Base-by-base conservation (phyloP, 2,329 filamentous ascomycete species). In the Hypoxylon sp. region DNA sequence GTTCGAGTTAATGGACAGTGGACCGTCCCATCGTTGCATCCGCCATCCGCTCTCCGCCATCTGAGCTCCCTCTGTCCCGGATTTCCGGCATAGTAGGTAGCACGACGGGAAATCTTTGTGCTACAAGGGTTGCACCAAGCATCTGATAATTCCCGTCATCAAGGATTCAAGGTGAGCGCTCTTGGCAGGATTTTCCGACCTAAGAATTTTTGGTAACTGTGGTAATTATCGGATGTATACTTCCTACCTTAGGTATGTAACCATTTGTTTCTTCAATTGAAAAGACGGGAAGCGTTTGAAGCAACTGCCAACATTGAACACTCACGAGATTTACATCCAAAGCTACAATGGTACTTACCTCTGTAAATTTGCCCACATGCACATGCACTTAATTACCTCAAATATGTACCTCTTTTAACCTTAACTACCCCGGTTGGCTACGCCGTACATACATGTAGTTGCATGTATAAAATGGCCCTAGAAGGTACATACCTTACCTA, bases 1-100 rank as follows among this genome's bases (percentile, higher is more conserved):
- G 57, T 30, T 30, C 41, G 38, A 41, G 30, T 17, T 9, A 49
- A 41, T 66, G 43, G 25, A 49, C 48, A 38, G 66, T 69, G 64
- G 68, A 59, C 50, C 57, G 56, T 63, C 63, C 64, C 62, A 68
- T 66, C 45, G 62, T 72, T 70, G 59, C 69, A 70, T 70, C 59
- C 55, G 64, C 50, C 60, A 70, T 68, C 68, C 63, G 63, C 52
- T 21, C 48, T 65, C 63, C 58, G 63, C 51, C 60, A 67, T 68
- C 67, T 67, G 59, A 68, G 63, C 53, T 60, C 19, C 25, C 38
- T 52, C 51, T 67, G 53, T 67, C 67, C 67, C 64, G 64, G 67
- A 52, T 63, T 69, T 65, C 60, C 64, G 64, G 67, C 67, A 63
- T 52, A 65, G 61, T 50, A 67, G 48, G 36, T 34, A 14, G 50